Evolutionary conservation across 139 green algal species (phyloP).

Genomic region (Tetradesmus lagerheimii): DNA sequence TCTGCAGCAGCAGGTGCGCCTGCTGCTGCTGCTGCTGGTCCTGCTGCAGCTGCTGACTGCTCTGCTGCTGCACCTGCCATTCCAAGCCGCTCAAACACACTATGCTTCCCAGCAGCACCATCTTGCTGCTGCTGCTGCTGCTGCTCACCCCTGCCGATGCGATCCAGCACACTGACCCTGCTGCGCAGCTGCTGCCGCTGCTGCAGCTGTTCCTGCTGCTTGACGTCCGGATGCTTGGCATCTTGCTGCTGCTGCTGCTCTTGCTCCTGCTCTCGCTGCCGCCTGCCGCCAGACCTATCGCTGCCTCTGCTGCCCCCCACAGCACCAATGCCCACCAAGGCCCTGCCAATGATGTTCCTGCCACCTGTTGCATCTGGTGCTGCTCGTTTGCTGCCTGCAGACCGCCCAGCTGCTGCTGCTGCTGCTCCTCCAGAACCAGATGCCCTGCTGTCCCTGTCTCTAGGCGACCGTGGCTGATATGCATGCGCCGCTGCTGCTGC

Average conservation of each 20-base stretch:
- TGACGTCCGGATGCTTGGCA: background rate
- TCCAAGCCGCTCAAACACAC: conserved; percentile 32
- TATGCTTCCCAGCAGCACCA: conserved; percentile 2
- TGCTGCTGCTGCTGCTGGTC: background rate
- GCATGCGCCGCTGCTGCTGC: background rate
- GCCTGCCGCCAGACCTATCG: background rate
- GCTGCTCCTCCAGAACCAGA: background rate
- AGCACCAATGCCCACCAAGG: background rate
- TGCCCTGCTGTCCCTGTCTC: conserved; percentile 6
- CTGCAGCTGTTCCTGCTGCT: conserved; percentile 16
- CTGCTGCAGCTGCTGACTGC: background rate
- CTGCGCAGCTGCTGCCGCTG: background rate
- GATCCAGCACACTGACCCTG: conserved; percentile 16
- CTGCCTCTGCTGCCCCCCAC: background rate
- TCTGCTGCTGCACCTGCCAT: background rate
- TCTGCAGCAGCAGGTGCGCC: background rate
- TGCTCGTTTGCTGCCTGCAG: background rate
- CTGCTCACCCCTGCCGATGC: background rate
- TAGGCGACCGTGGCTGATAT: background rate
- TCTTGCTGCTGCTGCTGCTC: background rate
- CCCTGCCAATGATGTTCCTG: background rate
- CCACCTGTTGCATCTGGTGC: background rate
- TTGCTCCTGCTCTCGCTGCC: background rate
- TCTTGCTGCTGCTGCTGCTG: background rate
- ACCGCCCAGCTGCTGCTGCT: background rate